phyloP scores from a whole-genome alignment of 2,329 filamentous ascomycete genomes.

The Talaromyces sp. region DNA sequence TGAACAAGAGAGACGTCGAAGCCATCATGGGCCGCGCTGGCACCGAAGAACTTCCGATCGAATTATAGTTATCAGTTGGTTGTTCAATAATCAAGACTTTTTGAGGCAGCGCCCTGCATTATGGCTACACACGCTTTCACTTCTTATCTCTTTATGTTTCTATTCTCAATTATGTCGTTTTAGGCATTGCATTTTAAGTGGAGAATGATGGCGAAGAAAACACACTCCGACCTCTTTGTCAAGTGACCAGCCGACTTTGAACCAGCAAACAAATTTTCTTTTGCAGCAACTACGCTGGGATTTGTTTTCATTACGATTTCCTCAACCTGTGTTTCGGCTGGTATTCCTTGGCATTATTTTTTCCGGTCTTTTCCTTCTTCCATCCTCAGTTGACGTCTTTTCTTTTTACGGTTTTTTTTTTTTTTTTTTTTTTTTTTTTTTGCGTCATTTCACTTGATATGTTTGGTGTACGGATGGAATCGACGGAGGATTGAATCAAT shows the following conservation, averaged over 20 bases:
- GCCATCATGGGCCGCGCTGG: conserved; percentile 54
- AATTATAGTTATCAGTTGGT: background rate
- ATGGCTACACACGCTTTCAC: background rate
- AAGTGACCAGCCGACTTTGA: background rate
- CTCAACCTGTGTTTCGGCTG: background rate
- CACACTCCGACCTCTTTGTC: background rate
- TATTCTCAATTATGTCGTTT: background rate
- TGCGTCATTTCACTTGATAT: background rate
- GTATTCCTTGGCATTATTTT: background rate
- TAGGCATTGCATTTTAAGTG: background rate
- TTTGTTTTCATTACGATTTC: background rate
- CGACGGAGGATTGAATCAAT: background rate
- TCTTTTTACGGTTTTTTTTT: background rate
- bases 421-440: background rate
- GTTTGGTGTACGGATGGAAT: background rate
- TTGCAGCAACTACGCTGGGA: background rate
- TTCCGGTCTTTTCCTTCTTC: background rate
- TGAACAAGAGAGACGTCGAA: conserved; percentile 84
- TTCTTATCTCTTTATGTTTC: background rate
- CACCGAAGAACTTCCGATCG: conserved; percentile 15
- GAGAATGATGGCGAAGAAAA: background rate
- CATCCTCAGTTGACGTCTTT: background rate
- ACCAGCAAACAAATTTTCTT: background rate
- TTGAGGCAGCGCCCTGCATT: background rate
- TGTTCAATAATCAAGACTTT: background rate